Percentiles rank a stretch among this genome's conserved stretches.
phyloP scores from a whole-genome alignment of 169 alveolate species.

The Plasmodium cynomolgi region DNA sequence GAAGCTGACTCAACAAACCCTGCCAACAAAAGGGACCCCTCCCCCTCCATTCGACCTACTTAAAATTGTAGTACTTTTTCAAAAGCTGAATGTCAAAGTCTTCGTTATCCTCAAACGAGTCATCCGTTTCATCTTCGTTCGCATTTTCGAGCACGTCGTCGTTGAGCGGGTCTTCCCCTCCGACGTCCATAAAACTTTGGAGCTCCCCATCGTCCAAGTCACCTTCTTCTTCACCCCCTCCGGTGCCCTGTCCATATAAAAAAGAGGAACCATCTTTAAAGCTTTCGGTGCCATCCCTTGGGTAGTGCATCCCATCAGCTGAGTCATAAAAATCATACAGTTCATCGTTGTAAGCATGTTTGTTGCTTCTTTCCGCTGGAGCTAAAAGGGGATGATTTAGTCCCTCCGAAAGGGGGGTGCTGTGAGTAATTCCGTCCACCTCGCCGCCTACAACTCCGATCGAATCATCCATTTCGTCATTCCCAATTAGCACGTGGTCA shows the following conservation, averaged over 20 bases:
- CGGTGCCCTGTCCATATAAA: background rate
- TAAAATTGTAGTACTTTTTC: slow-evolving; percentile 50
- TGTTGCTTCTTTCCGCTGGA: background rate
- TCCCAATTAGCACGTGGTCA: slow-evolving; percentile 30
- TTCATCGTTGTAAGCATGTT: background rate
- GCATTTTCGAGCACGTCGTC: slow-evolving; percentile 3
- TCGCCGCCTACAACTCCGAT: background rate
- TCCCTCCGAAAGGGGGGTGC: background rate
- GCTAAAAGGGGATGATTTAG: background rate
- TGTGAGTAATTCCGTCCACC: background rate
- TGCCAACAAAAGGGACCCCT: background rate
- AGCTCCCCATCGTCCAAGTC: background rate
- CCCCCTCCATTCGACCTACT: background rate
- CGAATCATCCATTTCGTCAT: background rate
- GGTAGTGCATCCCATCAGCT: background rate
- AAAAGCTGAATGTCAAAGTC: slow-evolving; percentile 74
- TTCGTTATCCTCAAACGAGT: slow-evolving; percentile 43
- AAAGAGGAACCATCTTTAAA: background rate
- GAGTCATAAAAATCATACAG: background rate
- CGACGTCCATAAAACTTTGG: background rate
- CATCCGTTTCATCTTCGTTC: slow-evolving; percentile 44
- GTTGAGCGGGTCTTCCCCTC: background rate
- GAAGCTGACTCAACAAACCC: background rate
- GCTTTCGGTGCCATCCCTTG: background rate
- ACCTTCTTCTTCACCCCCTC: background rate